These are phyloP conservation scores for Pseudonitzschia delicatissima DNA, from an alignment of 108 stramenopile genomes.

Conservation along the genomic window DNA sequence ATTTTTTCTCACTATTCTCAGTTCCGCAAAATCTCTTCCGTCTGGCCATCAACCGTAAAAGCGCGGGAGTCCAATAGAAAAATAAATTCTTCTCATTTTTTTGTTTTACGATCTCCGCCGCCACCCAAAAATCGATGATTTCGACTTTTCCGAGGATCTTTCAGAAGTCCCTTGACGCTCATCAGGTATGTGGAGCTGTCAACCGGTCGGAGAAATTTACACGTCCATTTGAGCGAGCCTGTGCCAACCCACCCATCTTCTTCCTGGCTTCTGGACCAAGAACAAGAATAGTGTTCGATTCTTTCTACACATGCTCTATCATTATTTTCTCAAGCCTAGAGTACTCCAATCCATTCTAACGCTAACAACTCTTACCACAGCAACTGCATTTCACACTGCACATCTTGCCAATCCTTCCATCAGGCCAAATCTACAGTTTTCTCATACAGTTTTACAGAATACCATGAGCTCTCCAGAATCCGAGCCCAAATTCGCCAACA, in stretches of 20 bases:
- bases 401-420: neutral
- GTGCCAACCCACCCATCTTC: neutral
- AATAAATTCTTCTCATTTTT: neutral
- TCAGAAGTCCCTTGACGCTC: too few species aligned
- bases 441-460: neutral
- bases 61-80: neutral
- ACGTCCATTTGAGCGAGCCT: neutral
- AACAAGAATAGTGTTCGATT: neutral
- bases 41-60: neutral
- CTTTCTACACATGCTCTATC: neutral
- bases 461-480: neutral
- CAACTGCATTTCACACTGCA: neutral
- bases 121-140: constrained; percentile 1
- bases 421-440: neutral
- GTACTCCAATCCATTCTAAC: neutral
- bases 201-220: neutral
- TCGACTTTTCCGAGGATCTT: neutral
- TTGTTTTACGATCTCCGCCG: neutral
- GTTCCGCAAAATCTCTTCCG: neutral
- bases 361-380: neutral
- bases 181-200: neutral
- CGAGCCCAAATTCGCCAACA: constrained; percentile 51
- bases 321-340: neutral
- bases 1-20: too few species aligned
- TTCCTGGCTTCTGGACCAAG: neutral